These are phyloP conservation scores for peach (Prunus persica) DNA, from an alignment of 306 rosid genomes.

Conservation along the genomic window DNA sequence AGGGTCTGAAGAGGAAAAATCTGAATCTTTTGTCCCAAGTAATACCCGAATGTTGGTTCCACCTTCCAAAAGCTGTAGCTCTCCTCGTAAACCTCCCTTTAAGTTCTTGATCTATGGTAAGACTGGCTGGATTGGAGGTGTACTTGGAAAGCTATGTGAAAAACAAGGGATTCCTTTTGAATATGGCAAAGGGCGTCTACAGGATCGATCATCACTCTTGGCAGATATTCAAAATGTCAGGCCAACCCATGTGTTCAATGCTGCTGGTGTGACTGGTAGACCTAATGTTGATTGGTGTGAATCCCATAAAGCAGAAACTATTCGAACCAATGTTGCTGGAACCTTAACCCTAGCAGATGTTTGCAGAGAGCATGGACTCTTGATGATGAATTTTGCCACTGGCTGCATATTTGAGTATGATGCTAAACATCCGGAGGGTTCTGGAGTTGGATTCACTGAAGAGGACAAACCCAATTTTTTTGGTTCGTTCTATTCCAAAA, in stretches of 20 bases:
- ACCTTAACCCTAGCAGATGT: slow-evolving; percentile 88
- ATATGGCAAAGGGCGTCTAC: slow-evolving; percentile 81
- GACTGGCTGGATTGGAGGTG: slow-evolving; percentile 90
- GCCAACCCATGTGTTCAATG: slow-evolving; percentile 83
- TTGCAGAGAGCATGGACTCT: slow-evolving; percentile 73
- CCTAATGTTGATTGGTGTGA: slow-evolving; percentile 95
- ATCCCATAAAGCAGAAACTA: slow-evolving; percentile 71
- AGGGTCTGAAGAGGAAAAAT: slow-evolving; percentile 56
- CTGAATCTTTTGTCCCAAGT: slow-evolving; percentile 43
- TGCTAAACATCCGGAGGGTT: slow-evolving; percentile 73
- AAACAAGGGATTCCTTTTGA: slow-evolving; percentile 75
- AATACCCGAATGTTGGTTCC: slow-evolving; percentile 79
- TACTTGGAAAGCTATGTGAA: slow-evolving; percentile 73
- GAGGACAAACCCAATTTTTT: slow-evolving; percentile 79
- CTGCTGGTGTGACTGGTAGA: slow-evolving; percentile 87
- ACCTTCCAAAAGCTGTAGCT: slow-evolving; percentile 39
- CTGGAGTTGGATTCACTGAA: slow-evolving; percentile 84
- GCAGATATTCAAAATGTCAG: slow-evolving; percentile 68
- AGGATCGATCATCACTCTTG: slow-evolving; percentile 66
- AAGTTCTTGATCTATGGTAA: slow-evolving; percentile 81
- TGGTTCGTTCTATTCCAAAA: slow-evolving; percentile 88
- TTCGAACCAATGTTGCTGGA: slow-evolving; percentile 73
- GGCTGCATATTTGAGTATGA: slow-evolving; percentile 91
- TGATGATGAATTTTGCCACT: slow-evolving; percentile 78
- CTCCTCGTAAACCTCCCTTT: slow-evolving; percentile 48